Evolutionary conservation across 305 asterid genomes (phyloP), one percentile per base, ranked within the genome.

Genomic region (Solanum aculeatissimum): DNA sequence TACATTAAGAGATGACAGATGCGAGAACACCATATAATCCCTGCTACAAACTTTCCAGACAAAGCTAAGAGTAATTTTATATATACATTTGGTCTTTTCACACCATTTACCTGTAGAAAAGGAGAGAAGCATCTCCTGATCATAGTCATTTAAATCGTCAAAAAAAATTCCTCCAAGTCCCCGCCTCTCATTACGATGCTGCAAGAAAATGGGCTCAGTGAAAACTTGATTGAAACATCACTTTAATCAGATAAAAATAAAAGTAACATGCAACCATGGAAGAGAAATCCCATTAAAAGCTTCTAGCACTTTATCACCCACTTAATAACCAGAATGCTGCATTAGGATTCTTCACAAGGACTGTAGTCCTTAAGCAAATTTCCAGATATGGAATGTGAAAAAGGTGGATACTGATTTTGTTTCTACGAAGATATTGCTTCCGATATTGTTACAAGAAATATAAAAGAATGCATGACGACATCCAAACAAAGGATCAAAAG

Each of bases 111-210:
- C 98, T 35, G 98, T 90, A 85, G 98, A 92, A 88, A 97, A 97
- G 84, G 99, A 90, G 78, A 97, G 98, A 89, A 97, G 98, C 99
- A 97, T 95, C 88, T 97, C 98, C 86, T 97, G 99, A 82, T 97
- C 98, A 86, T 94, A 94, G 58, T 92, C 86, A 85, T 94, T 97
- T 90, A 97, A 70, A 92, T 97, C 98, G 88, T 97, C 99, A 85
- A 97, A 97, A 83, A 97, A 95, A 84, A 97, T 95, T 87, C 99
- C 99, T 86, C 99, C 99, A 60, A 97, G 97, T 83, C 99, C 99
- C 82, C 99, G 97, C 83, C 99, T 95, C 90, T 97, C 99, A 85
- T 92, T 94, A 47, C 98, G 97, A 86, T 97, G 99, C 99, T 97
- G 92, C 93, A 91, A 49, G 80, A 54, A 81, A 87, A 12, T 53